These are phyloP conservation scores for Plasmopara halstedii DNA, from an alignment of 352 stramenopile genomes.

Conservation along the genomic window DNA sequence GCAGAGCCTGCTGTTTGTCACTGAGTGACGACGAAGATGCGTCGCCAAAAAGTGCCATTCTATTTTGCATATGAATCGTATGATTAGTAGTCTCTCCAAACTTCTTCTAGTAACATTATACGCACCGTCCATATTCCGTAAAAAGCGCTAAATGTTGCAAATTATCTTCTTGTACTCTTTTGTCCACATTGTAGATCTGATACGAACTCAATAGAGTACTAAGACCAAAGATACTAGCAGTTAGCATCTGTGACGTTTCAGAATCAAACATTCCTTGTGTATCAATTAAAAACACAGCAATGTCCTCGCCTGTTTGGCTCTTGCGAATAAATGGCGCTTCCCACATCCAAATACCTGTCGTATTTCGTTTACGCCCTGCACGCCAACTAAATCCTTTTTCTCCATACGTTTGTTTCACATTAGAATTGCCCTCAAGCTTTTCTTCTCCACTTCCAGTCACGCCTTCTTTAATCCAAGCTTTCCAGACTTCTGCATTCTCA, in stretches of 20 bases:
- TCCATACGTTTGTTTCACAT: conserved; percentile 65
- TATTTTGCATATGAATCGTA: not conserved
- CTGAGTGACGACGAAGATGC: conserved; percentile 17
- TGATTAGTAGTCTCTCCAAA: no score
- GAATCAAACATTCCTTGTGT: conserved; percentile 99
- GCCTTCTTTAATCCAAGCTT: conserved; percentile 56
- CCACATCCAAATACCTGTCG: conserved; percentile 99
- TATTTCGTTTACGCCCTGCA: conserved; percentile 94
- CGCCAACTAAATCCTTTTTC: conserved; percentile 94
- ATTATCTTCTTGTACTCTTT: conserved; percentile 99
- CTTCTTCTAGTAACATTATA: no score
- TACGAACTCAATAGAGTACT: conserved; percentile 94
- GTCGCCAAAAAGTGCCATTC: conserved; percentile 70
- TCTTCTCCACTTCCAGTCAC: conserved; percentile 40
- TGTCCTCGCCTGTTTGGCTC: conserved; percentile 69
- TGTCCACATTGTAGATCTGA: conserved; percentile 99
- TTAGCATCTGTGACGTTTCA: conserved; percentile 97
- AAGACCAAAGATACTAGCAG: conserved; percentile 97
- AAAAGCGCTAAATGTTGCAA: conserved; percentile 99
- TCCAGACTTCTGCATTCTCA: conserved; percentile 41
- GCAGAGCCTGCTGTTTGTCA: conserved; percentile 17
- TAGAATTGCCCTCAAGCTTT: conserved; percentile 81
- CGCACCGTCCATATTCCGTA: conserved; percentile 95
- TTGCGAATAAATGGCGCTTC: conserved; percentile 95
- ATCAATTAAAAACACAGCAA: conserved; percentile 97